These are phyloP conservation scores for Aspergillus sp. DNA, from an alignment of 2,329 filamentous ascomycete species.

Conservation along the genomic window DNA sequence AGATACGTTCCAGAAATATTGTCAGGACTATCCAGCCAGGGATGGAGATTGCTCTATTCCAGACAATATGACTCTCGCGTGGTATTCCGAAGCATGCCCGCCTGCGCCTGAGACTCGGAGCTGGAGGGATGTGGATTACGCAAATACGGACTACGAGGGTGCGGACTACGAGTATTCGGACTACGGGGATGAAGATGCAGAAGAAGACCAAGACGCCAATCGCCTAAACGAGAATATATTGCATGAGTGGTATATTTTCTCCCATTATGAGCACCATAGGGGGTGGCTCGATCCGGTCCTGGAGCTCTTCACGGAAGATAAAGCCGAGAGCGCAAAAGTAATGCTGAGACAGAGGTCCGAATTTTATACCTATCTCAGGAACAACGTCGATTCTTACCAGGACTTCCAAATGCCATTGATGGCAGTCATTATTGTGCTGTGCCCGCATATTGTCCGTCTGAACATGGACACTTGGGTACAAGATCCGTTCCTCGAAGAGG, in stretches of 20 bases:
- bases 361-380: neutral
- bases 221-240: neutral
- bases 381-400: neutral
- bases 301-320: neutral
- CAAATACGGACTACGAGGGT: no score
- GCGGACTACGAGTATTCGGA: no score
- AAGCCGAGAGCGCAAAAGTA: neutral
- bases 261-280: neutral
- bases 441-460: neutral
- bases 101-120: no score
- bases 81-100: no score
- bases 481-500: neutral
- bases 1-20: neutral
- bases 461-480: neutral
- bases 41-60: no score
- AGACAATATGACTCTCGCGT: no score
- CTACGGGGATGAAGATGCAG: no score
- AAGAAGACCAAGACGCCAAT: neutral
- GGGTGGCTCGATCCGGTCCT: neutral
- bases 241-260: neutral
- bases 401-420: neutral
- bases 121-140: no score
- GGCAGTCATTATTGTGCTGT: neutral
- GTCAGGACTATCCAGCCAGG: neutral
- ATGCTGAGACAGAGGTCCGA: neutral